phyloP scores from a whole-genome alignment of 169 alveolate species.

The Cryptosporidium ryanae region DNA sequence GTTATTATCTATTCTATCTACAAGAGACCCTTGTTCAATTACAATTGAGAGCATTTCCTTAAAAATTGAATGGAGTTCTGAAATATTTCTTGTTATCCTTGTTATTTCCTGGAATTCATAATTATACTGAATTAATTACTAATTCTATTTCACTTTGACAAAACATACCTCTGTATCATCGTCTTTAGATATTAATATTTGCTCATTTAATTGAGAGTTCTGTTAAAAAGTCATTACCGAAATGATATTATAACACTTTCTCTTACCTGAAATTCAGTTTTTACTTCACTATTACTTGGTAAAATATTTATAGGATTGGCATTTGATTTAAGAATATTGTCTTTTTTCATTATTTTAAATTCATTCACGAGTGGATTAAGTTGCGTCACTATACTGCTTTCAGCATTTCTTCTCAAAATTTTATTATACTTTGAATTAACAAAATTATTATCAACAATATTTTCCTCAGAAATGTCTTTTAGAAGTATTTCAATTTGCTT shows the following conservation, averaged over 20 bases:
- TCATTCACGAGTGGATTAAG: conserved; percentile 79
- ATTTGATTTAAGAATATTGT: neutral
- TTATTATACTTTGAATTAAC: conserved; percentile 45
- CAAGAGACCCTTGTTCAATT: conserved; percentile 84
- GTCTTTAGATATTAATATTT: neutral
- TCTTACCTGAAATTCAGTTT: neutral
- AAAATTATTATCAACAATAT: neutral
- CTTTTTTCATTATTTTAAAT: conserved; percentile 79
- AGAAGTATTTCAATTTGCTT: conserved; percentile 50
- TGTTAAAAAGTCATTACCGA: conserved; percentile 6
- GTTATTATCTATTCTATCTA: conserved; percentile 86
- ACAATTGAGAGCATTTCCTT: conserved; percentile 83
- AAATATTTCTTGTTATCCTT: conserved; percentile 81
- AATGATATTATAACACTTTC: neutral
- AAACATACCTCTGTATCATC: conserved; percentile 14
- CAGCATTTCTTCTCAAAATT: conserved; percentile 80
- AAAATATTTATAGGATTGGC: neutral
- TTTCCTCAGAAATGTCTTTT: conserved; percentile 71
- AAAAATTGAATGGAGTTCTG: conserved; percentile 82
- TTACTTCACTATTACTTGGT: neutral
- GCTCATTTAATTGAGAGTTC: neutral
- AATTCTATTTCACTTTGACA: conserved; percentile 48
- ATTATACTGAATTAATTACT: conserved; percentile 53
- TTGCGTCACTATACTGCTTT: conserved; percentile 78
- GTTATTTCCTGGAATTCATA: conserved; percentile 79